These are phyloP conservation scores for Limnanthes douglasii DNA, from an alignment of 345 rosid species.

Conservation along the genomic window DNA sequence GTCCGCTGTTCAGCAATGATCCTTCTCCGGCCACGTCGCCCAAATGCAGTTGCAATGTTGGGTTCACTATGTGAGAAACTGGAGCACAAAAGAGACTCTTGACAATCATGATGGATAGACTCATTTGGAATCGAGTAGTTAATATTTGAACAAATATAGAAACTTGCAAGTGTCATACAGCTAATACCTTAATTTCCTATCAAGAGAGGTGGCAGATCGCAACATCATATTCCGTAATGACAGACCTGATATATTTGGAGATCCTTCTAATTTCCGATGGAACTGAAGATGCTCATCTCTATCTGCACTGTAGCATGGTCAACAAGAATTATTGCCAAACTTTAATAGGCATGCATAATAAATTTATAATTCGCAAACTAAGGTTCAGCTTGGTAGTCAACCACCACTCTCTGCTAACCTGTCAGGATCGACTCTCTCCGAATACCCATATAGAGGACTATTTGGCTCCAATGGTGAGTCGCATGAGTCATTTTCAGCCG, in stretches of 20 bases:
- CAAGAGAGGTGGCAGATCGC: conserved; percentile 33
- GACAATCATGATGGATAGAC: background rate
- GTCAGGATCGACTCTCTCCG: conserved; percentile 65
- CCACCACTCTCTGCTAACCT: conserved; percentile 30
- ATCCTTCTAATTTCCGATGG: conserved; percentile 47
- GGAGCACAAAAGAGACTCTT: conserved; percentile 14
- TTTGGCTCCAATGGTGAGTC: conserved; percentile 99
- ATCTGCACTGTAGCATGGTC: conserved; percentile 50
- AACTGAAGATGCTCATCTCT: conserved; percentile 57
- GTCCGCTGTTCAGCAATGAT: conserved; percentile 89
- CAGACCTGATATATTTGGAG: conserved; percentile 53
- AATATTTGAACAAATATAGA: background rate
- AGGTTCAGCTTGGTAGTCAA: conserved; percentile 11
- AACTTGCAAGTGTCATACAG: conserved; percentile 1
- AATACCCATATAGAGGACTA: conserved; percentile 72
- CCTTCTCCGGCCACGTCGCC: conserved; percentile 86
- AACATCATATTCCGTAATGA: conserved; percentile 58
- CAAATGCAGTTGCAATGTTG: conserved; percentile 65
- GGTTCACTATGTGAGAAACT: conserved; percentile 92
- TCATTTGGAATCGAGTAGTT: background rate
- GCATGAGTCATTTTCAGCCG: conserved; percentile 97
- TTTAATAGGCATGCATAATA: too few species aligned
- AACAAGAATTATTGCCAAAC: conserved; percentile 10
- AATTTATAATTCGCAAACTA: too few species aligned
- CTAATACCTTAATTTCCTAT: conserved; percentile 63